Base-by-base conservation (phyloP, 2,329 filamentous ascomycete genomes). In the Nigrospora oryzae region DNA sequence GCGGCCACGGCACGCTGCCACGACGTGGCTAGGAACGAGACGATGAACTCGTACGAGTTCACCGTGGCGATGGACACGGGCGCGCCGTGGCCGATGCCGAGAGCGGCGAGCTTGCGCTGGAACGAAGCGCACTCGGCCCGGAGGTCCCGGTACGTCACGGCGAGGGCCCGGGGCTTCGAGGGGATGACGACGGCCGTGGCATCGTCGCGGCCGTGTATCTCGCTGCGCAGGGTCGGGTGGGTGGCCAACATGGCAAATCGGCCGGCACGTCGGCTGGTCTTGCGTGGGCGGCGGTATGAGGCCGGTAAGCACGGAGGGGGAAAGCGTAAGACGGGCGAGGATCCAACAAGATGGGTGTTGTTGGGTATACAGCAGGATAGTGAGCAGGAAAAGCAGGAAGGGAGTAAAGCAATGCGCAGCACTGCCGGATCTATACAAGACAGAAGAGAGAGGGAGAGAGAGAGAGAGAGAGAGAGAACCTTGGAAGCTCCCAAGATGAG, bases 41-140 rank as follows among this genome's bases (percentile, higher is more conserved):
- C 81, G 60, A 94, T 86, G 67, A 94, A 93, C 63, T 90, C 86
- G 65, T 89, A 90, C 43, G 84, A 89, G 69, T 94, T 94, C 47
- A 84, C 78, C 15, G 89, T 76, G 28, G 88, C 85, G 61, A 94
- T 89, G 40, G 87, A 93, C 43, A 94, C 86, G 39, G 86, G 83
- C 13, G 83, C 77, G 52, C 76, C 74, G 37, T 77, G 74, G 46
- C 74, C 71, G 50, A 94, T 80, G 51, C 88, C 88, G 45, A 91
- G 73, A 40, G 74, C 74, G 19, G 88, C 87, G 50, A 94, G 80
- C 66, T 88, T 86, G 60, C 73, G 71, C 69, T 93, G 88, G 69
- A 93, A 91, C 14, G 75, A 68, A 37, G 71, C 65, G 45, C 89
- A 77, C 58, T 90, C 83, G 49, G 73, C 62, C 43, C 75, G 64